These are phyloP conservation scores for Xylaria grammica DNA, from an alignment of 495 filamentous ascomycete genomes.

Conservation along the genomic window DNA sequence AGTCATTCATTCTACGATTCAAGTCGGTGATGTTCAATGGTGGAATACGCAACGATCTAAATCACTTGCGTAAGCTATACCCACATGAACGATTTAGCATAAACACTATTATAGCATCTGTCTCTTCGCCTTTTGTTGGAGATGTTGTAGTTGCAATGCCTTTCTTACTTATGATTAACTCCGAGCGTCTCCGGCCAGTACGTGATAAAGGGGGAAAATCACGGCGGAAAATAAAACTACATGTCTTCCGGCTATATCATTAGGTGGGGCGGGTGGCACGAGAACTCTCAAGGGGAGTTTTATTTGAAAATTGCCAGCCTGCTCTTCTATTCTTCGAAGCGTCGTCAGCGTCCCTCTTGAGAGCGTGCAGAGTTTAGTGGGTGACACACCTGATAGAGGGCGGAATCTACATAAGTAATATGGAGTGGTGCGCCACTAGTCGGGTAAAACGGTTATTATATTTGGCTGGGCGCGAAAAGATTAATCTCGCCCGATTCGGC, in stretches of 20 bases:
- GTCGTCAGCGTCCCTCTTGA: not conserved
- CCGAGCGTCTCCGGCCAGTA: not conserved
- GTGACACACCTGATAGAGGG: not conserved
- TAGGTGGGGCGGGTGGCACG: not conserved
- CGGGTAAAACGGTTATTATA: conserved; percentile 24
- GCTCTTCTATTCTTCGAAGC: not conserved
- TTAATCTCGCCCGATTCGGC: conserved; percentile 19
- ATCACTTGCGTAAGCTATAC: not conserved
- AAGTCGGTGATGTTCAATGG: not conserved
- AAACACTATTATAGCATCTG: too few relatives aligned
- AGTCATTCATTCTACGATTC: conserved; percentile 7
- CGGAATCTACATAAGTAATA: not conserved
- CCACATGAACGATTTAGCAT: not conserved
- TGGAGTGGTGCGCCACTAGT: conserved; percentile 9
- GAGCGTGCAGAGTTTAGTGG: not conserved
- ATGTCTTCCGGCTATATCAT: conserved; percentile 1
- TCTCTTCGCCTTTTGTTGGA: too few relatives aligned
- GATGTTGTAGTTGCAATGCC: too few relatives aligned
- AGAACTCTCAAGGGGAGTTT: not conserved
- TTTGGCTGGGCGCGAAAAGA: conserved; percentile 8
- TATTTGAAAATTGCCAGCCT: not conserved
- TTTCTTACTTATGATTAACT: too few relatives aligned
- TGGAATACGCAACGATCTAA: not conserved
- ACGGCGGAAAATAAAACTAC: not conserved
- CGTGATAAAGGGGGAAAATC: not conserved